Evolutionary conservation across 345 rosid species (phyloP), one percentile per base, ranked within the genome.

Genomic region (Eucalyptus curtisii): DNA sequence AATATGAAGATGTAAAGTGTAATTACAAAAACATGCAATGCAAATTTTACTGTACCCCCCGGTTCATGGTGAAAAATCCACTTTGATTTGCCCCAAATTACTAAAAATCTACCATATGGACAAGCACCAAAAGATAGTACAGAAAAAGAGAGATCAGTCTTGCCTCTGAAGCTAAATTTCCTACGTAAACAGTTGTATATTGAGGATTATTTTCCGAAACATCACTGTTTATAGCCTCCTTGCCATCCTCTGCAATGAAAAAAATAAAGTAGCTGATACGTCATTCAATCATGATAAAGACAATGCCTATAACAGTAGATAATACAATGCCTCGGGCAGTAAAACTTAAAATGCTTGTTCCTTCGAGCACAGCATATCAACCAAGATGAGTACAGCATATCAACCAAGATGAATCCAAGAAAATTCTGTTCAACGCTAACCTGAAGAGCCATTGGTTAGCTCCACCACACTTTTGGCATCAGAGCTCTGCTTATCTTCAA

Each of bases 181-280:
- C 99, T 86, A 97, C 98, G 88, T 97, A 98, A 59, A 98, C 98
- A 91, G 99, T 98, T 45, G 99, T 98, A 90, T 93, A 98, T 87
- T 95, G 99, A 87, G 97, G 95, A 91, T 97, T 98, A 90, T 95
- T 97, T 49, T 98, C 99, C 42, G 97, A 96, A 90, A 96, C 96
- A 88, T 98, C 99, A 86, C n/a, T 93, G 84, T 93, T 96, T 87
- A 91, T 80, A 44, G 93, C 87, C 90, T 98, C 99, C 91, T 96
- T 97, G 87, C 98, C 97, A 89, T 98, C 99, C 86, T 97, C 99
- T 98, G 95, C 93, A 91, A 89, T 45, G 40, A 31, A 80, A n/a
- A 55, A 66, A 64, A 31, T 14, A 84, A 37, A 27, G 40, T 9
- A 79, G 7, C 87, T 44, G 71, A 31, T 13, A 27, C 25, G 44